phyloP scores from a whole-genome alignment of 2,329 filamentous ascomycete species.

The Arthrobotrys sphaeroides region DNA sequence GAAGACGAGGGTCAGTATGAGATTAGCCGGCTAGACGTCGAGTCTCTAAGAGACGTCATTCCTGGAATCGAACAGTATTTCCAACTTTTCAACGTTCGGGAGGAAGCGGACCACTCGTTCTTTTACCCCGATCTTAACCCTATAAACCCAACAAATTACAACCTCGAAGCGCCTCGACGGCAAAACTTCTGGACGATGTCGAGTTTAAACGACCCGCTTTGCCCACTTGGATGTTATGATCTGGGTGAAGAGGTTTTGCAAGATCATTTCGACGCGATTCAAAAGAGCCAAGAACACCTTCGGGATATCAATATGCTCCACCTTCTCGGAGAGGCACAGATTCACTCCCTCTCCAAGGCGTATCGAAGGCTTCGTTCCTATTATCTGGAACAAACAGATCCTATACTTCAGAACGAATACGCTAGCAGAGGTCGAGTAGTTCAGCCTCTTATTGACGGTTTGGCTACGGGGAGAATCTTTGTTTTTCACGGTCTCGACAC shows the following conservation, averaged over 20 bases:
- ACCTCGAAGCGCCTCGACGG: conserved; percentile 32
- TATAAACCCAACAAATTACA: conserved; percentile 41
- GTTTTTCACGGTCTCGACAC: conserved; percentile 62
- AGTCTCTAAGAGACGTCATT: conserved; percentile 23
- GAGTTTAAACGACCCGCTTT: conserved; percentile 44
- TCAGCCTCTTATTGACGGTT: conserved; percentile 56
- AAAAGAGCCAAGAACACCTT: conserved; percentile 63
- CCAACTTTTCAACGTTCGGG: conserved; percentile 22
- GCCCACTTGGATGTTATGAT: conserved; percentile 64
- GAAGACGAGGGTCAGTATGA: conserved; percentile 40
- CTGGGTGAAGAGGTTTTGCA: conserved; percentile 62
- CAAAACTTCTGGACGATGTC: conserved; percentile 47
- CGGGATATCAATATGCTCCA: conserved; percentile 59
- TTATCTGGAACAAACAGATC: conserved; percentile 47
- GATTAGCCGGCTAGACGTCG: conserved; percentile 31
- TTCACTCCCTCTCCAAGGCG: conserved; percentile 60
- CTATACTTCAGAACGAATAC: conserved; percentile 55
- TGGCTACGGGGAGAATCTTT: conserved; percentile 57
- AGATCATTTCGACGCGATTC: conserved; percentile 63
- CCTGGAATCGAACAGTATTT: conserved; percentile 41
- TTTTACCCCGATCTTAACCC: conserved; percentile 49
- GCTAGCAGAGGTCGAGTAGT: conserved; percentile 59
- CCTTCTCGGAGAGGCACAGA: conserved; percentile 59
- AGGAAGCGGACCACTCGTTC: conserved; percentile 40
- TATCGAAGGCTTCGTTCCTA: conserved; percentile 57